A percentile compares a stretch with the other conserved stretches of the same genome.
Evolutionary conservation across 1,284 basidiomycete genomes (phyloP).

Genomic region (Calocybe gambosa): DNA sequence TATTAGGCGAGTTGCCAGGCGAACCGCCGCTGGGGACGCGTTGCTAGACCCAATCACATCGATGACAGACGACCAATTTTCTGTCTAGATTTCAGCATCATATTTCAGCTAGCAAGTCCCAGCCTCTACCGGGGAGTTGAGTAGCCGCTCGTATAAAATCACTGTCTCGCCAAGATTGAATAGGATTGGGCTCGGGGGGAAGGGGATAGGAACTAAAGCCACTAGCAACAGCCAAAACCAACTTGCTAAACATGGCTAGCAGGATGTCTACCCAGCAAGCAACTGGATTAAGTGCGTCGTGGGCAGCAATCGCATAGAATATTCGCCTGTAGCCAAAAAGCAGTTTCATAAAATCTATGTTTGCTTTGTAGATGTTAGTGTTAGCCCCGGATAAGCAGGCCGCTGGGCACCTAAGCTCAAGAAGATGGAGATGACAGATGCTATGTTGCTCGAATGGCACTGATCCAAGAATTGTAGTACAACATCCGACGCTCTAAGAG

Average conservation of each 20-base stretch:
- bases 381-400: conserved; percentile 1
- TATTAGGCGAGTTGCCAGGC: conserved; percentile 47
- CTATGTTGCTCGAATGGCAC: conserved; percentile 13
- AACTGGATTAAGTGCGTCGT: conserved; percentile 23
- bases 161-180: conserved; percentile 39
- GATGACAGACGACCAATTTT: conserved; percentile 42
- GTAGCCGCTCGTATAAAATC: conserved; percentile 49
- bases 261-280: conserved; percentile 61
- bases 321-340: conserved; percentile 47
- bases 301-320: conserved; percentile 39
- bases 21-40: conserved; percentile 53
- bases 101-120: neutral
- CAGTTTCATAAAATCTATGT: conserved; percentile 25
- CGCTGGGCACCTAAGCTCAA: conserved; percentile 16
- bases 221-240: conserved; percentile 30
- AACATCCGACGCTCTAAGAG: conserved; percentile 29
- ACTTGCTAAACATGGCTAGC: conserved; percentile 46
- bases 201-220: conserved; percentile 21
- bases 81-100: conserved; percentile 27
- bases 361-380: conserved; percentile 21
- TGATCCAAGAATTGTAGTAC: conserved; percentile 31
- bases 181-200: conserved; percentile 20
- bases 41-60: conserved; percentile 38
- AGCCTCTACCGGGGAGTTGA: conserved; percentile 55
- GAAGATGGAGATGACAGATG: conserved; percentile 6